Percentiles rank a stretch among this genome's conserved stretches.
Conservation (phyloP, 208 protist genomes). For the Vickermania ingenoplastis region DNA sequence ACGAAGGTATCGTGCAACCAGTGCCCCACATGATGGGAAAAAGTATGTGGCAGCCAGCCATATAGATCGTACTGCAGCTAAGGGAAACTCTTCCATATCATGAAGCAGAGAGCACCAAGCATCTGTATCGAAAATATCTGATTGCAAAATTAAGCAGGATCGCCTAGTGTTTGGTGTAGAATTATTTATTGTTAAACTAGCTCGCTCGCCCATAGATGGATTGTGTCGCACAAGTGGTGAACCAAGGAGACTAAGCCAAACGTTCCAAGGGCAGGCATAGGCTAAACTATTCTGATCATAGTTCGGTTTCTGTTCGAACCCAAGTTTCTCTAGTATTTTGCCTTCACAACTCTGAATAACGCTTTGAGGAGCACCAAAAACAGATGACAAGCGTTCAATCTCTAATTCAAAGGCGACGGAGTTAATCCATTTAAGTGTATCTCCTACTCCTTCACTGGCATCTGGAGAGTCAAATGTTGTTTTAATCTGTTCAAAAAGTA, state of each 20-base stretch:
- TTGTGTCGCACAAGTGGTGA: background rate
- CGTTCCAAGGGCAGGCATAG: conserved; percentile 67
- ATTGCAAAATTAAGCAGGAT: conserved; percentile 33
- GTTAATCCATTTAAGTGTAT: conserved; percentile 46
- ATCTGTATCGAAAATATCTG: conserved; percentile 40
- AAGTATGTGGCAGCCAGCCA: conserved; percentile 62
- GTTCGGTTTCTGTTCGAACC: conserved; percentile 29
- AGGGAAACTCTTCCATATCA: conserved; percentile 47
- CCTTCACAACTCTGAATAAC: conserved; percentile 8
- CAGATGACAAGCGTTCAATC: conserved; percentile 45
- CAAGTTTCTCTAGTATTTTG: conserved; percentile 24
- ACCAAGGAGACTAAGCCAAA: conserved; percentile 21
- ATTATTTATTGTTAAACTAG: conserved; percentile 38
- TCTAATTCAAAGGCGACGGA: conserved; percentile 46
- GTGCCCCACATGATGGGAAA: conserved; percentile 54
- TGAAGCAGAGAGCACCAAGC: conserved; percentile 63
- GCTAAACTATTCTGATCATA: conserved; percentile 34
- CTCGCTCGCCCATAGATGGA: conserved; percentile 7
- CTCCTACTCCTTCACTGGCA: conserved; percentile 17
- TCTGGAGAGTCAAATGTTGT: conserved; percentile 6
- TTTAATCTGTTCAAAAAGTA: conserved; percentile 19
- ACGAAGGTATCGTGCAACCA: conserved; percentile 42
- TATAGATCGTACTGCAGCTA: conserved; percentile 46
- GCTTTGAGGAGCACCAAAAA: conserved; percentile 24
- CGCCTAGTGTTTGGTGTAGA: conserved; percentile 36